Base-by-base conservation (phyloP, 202 grass and related monocot species). In the Panicum virgatum region DNA sequence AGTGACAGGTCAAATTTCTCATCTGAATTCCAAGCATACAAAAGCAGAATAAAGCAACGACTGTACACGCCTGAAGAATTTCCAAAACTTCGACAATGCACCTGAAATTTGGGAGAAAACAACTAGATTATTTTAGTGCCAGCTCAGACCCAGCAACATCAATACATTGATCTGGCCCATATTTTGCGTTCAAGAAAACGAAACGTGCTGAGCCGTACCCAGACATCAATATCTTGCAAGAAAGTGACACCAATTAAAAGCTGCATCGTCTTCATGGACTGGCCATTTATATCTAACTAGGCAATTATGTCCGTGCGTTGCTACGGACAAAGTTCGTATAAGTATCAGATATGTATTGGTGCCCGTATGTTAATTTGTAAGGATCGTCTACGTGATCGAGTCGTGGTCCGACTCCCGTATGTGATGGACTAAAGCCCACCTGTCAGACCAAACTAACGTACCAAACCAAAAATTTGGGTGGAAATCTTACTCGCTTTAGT, bases 171-270 rank as follows among this genome's bases (percentile, higher is more conserved):
- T 45, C 26, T 1, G 44, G 11, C 0, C 61, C 59, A 37, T 76
- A 12, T 53, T 44, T 23, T 74, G 37, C 15, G 56, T 39, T 36
- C 9, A 60, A 38, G n/a, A 77, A 51, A 78, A 6, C 14, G 0
- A 67, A 89, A 82, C 40, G 42, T 73, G 48, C 50, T n/a, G 12
- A 78, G 46, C 56, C n/a, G 4, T 77, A 44, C 66, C 22, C 10
- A 73, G 43, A 78, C 39, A 89, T 2, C 66, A 82, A 66, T 61
- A 82, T 72, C 30, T 69, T 65, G 54, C 63, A 68, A 80, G 82
- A 81, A 89, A 70, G 36, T 70, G 82, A 84, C 56, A 36, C 43
- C 69, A 63, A 62, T 23, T 11, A 42, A 69, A 75, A 18, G 20
- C 3, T 76, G 57, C 15, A 13, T 20, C 4, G 3, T 25, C 73